Conservation (phyloP, 768 basidiomycete species). For the Suillus tomentosus region DNA sequence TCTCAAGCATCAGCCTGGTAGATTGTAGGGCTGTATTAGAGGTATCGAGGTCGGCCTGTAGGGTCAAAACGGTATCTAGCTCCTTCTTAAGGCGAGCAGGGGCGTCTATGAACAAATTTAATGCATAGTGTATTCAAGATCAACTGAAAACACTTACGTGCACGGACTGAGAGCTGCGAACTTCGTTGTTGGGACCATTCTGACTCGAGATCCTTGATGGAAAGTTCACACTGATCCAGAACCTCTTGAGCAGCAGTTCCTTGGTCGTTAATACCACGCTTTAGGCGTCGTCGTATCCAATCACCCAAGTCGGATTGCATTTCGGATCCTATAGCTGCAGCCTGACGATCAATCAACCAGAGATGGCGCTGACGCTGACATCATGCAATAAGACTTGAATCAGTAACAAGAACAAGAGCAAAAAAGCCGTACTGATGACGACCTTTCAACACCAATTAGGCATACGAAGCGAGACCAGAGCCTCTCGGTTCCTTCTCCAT, state of each 20-base stretch:
- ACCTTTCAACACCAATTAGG: slow-evolving; percentile 36
- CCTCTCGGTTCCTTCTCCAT: slow-evolving; percentile 26
- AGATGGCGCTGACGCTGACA: slow-evolving; percentile 18
- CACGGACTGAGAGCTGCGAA: slow-evolving; percentile 31
- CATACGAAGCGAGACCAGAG: slow-evolving; percentile 38
- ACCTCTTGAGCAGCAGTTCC: slow-evolving; percentile 14
- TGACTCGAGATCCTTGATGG: slow-evolving; percentile 21
- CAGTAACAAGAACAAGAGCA: not conserved
- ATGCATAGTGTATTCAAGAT: slow-evolving; percentile 22
- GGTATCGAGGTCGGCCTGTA: slow-evolving; percentile 32
- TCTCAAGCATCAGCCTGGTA: slow-evolving; percentile 14
- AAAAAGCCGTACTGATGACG: slow-evolving; percentile 32
- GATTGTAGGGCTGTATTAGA: slow-evolving; percentile 26
- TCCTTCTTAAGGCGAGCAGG: slow-evolving; percentile 35
- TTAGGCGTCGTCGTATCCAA: slow-evolving; percentile 32
- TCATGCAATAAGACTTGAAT: slow-evolving; percentile 15
- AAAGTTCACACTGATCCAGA: slow-evolving; percentile 22
- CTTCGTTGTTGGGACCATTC: slow-evolving; percentile 38
- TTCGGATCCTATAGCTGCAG: slow-evolving; percentile 27
- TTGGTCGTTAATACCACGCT: slow-evolving; percentile 20
- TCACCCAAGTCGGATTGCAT: slow-evolving; percentile 31
- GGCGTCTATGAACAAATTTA: slow-evolving; percentile 24
- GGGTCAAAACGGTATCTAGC: slow-evolving; percentile 31
- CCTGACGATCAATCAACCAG: too few relatives aligned
- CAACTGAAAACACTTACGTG: slow-evolving; percentile 27